Conservation (phyloP, 2,329 filamentous ascomycete species). For the Apiospora phragmitis region DNA sequence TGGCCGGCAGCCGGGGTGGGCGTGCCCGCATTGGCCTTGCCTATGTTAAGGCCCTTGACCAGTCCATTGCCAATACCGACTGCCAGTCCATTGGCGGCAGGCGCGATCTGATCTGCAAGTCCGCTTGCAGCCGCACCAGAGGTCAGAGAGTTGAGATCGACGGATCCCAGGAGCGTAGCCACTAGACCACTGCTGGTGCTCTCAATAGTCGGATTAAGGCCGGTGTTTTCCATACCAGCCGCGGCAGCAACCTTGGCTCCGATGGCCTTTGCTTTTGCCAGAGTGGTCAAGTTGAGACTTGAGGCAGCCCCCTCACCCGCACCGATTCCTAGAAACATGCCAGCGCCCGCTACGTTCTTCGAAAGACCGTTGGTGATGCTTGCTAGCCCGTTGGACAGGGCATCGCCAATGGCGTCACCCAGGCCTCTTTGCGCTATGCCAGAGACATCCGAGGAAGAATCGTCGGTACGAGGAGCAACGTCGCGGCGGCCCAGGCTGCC, state of each 20-base stretch:
- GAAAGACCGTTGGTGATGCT: slow-evolving; percentile 11
- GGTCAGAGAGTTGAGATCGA: slow-evolving; percentile 21
- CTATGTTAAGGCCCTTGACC: slow-evolving; percentile 18
- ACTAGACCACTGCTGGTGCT: slow-evolving; percentile 31
- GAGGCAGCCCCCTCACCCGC: slow-evolving; percentile 24
- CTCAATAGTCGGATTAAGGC: slow-evolving; percentile 31
- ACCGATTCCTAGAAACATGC: slow-evolving; percentile 25
- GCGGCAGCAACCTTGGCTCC: slow-evolving; percentile 22
- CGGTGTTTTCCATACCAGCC: slow-evolving; percentile 30
- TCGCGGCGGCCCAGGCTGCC: neutral
- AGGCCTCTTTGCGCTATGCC: neutral
- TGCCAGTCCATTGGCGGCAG: slow-evolving; percentile 19
- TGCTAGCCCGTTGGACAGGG: neutral
- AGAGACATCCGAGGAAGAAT: neutral
- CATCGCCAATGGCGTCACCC: neutral
- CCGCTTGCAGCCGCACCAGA: slow-evolving; percentile 12
- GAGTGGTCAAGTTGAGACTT: slow-evolving; percentile 22
- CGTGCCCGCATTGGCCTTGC: neutral
- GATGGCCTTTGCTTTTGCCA: slow-evolving; percentile 18
- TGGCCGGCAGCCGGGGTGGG: neutral
- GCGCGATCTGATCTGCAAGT: slow-evolving; percentile 9
- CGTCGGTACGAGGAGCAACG: neutral
- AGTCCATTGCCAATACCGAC: slow-evolving; percentile 20
- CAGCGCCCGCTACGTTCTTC: slow-evolving; percentile 18
- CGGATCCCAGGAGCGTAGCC: slow-evolving; percentile 27